Base-by-base conservation (phyloP, 1,284 basidiomycete genomes). In the Inonotus hispidus region DNA sequence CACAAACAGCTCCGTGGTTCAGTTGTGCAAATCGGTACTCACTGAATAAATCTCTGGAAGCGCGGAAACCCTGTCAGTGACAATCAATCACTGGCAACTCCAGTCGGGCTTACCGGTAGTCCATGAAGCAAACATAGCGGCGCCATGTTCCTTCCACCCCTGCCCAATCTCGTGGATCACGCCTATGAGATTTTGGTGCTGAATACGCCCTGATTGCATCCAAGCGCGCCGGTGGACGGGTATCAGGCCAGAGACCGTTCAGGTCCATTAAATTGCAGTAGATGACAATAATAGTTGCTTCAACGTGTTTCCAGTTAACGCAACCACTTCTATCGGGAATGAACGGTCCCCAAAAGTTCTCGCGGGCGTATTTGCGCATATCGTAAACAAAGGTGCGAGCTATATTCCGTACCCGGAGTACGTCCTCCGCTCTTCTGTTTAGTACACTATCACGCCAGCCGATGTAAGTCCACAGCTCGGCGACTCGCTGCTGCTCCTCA, bases 81-180 rank as follows among this genome's bases (percentile, higher is more conserved):
- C 23, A 55, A n/a, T 21, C 13, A 49, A 65, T 60, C 23, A 57
- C 62, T 19, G 45, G 37, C n/a, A 14, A 7, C 41, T 56, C 7
- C 38, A 37, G 8, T 25, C 47, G 25, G 11, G 21, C 79, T 50
- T 64, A 87, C 86, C 84, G 78, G 71, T 88, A 87, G 72, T 89
- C 87, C 84, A 88, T 85, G 66, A 87, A 89, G 61, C 81, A 87
- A 14, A 88, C 82, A 64, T 84, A 82, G 70, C 87, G 75, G 65
- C 80, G 76, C 87, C 87, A 90, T 16, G 77, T 79, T 68, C 85
- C 87, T 69, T 84, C 82, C 3, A 88, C 79, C 11, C 85, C 85
- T 29, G 86, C 85, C 87, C 87, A 89, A 69, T 88, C 86, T 37
- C 69, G 65, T 21, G 71, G 66, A 49, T 67, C 60, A 35, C 71